These are phyloP conservation scores for Populus tremula DNA, from an alignment of 345 rosid genomes.

Conservation along the genomic window DNA sequence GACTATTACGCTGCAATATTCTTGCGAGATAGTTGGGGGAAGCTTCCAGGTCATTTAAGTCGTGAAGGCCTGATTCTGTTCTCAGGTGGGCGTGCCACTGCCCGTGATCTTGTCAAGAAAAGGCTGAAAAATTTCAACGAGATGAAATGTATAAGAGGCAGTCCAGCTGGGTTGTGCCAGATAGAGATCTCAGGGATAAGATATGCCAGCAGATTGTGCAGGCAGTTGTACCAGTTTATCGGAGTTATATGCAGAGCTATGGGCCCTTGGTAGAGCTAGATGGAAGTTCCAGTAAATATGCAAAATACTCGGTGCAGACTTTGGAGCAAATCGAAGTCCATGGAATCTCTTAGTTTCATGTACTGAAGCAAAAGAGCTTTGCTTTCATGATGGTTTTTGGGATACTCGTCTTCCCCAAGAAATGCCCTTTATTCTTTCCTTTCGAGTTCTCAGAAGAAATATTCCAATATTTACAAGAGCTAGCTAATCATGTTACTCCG, in stretches of 20 bases:
- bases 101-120: slow-evolving; percentile 98
- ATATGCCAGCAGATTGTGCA: slow-evolving; percentile 73
- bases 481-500: too few species aligned
- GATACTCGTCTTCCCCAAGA: too few species aligned
- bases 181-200: slow-evolving; percentile 89
- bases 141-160: slow-evolving; percentile 82
- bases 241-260: slow-evolving; percentile 97
- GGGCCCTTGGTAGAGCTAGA: slow-evolving; percentile 95
- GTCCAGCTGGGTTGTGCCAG: slow-evolving; percentile 66
- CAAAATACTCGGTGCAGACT: slow-evolving; percentile 75
- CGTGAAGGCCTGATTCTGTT: slow-evolving; percentile 91
- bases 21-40: slow-evolving; percentile 87
- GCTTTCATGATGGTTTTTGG: too few species aligned
- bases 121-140: slow-evolving; percentile 81
- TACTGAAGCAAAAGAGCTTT: too few species aligned
- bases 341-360: too few species aligned
- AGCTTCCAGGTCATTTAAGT: slow-evolving; percentile 85
- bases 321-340: slow-evolving; percentile 80
- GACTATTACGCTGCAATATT: slow-evolving; percentile 61
- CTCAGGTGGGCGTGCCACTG: slow-evolving; percentile 98
- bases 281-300: slow-evolving; percentile 67
- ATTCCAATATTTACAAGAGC: too few species aligned
- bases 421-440: too few species aligned
- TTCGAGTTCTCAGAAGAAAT: too few species aligned
- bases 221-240: slow-evolving; percentile 74